Evolutionary conservation across 345 rosid species (phyloP), one percentile per base, ranked within the genome.

Genomic region (Sisymbrium irio): DNA sequence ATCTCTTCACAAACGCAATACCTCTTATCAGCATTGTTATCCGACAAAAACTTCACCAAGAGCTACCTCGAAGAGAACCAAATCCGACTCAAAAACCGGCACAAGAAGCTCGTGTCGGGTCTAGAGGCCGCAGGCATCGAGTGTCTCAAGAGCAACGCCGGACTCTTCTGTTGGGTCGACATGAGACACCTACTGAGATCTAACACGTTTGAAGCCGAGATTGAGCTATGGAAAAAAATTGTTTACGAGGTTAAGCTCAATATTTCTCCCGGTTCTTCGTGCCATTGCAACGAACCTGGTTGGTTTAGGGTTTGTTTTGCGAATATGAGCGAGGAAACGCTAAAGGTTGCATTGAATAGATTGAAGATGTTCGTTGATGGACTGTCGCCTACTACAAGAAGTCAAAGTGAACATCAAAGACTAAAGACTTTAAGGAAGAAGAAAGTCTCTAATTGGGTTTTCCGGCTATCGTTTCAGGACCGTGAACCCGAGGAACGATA

Each of bases 131-230:
- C 85, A 6, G 87, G 90, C 15, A 83, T 90, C 56, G 69, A 84
- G 15, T 85, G 89, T 72, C 74, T 90, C 0, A 82, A 88, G 68
- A 88, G 91, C 84, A 88, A 85, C 77, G 90, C 91, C 0, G 89
- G 96, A 1, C 81, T 90, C 71, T 88, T 88, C 59, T 90, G 87
- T 42, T 90, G 96, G 96, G 96, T 88, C 47, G 86, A 90, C 78
- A 90, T 90, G 90, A 83, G 86, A 49, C 89, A 84, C 55, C 74
- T 90, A 4, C 45, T 90, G 77, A 82, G 60, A 19, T 82, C 89
- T 4, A 82, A 85, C 79, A 83, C 91, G 6, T 88, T 88, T 4
- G 90, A 88, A 75, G 91, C 91, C 6, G 96, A 90, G 78, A 90
- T 85, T 60, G 89, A 86, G 69, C 86, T 90, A 0, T 88, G 96